Evolutionary conservation across 1,284 basidiomycete genomes (phyloP).

Genomic region (Afroboletus lepidellus): DNA sequence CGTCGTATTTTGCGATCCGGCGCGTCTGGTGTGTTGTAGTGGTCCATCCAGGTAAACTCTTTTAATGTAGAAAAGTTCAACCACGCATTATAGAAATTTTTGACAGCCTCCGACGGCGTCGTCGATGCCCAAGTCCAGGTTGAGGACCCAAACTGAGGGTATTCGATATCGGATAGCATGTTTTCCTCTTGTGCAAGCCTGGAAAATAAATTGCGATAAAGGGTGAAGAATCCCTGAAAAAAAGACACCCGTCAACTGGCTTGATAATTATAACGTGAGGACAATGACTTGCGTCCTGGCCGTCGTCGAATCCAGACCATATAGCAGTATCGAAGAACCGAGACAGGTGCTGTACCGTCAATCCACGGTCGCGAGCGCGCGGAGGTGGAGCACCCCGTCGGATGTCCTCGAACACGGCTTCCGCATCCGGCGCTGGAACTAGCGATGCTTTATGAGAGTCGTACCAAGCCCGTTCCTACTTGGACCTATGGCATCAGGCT

Average conservation of each 20-base stretch:
- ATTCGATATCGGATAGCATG: constrained; percentile 53
- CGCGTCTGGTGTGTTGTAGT: constrained; percentile 82
- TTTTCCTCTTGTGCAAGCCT: constrained; percentile 84
- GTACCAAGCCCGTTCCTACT: constrained; percentile 97
- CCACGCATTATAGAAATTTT: constrained; percentile 87
- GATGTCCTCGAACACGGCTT: constrained; percentile 84
- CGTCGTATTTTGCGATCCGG: constrained; percentile 85
- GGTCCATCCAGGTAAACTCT: constrained; percentile 87
- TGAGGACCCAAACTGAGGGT: constrained; percentile 85
- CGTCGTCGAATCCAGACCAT: constrained; percentile 73
- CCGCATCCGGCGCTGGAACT: constrained; percentile 78
- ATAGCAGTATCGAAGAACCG: constrained; percentile 83
- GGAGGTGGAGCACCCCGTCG: constrained; percentile 67
- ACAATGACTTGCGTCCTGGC: constrained; percentile 54
- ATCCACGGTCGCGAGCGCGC: constrained; percentile 74
- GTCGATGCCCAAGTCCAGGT: constrained; percentile 68
- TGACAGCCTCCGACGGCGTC: constrained; percentile 47
- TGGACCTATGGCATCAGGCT: constrained; percentile 28
- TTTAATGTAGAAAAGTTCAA: constrained; percentile 86
- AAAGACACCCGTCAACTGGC: not conserved
- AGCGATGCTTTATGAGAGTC: constrained; percentile 92
- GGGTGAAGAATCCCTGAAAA: constrained; percentile 82
- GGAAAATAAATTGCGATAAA: constrained; percentile 87
- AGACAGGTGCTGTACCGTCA: constrained; percentile 79
- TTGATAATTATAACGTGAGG: not conserved